Base-by-base conservation (phyloP, 1,284 basidiomycete species). In the Tylopilus sp. region DNA sequence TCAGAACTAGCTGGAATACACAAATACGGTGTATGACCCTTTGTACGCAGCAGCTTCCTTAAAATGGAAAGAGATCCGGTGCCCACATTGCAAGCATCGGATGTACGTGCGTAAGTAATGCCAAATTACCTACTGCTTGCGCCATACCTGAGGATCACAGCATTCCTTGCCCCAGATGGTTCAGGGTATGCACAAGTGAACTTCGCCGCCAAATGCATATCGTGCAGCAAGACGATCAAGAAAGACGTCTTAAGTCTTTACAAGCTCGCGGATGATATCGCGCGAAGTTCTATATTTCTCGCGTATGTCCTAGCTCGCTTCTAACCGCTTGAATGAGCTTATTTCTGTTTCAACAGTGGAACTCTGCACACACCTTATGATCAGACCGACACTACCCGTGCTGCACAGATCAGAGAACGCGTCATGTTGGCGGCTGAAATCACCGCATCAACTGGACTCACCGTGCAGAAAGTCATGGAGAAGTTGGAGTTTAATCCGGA, bases 111-210 rank as follows among this genome's bases (percentile, higher is more conserved):
- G 59, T 63, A 20, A 40, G 58, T 4, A 25, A 6, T 5, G 4
- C 15, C 9, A 5, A 5, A 7, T 42, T 15, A 15, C 10, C 13
- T 11, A n/a, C 13, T n/a, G 11, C 11, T 14, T n/a, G 19, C 8
- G 29, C 15, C 2, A 32, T 7, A 15, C 28, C 45, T 44, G 13
- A 54, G 24, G 9, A 9, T 7, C 15, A 5, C 13, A 75, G 73
- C 65, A 19, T 69, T 70, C 35, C 25, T 62, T 9, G 31, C 33
- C 17, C 35, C 31, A 11, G 6, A 24, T 7, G 43, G 45, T 26
- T 26, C 32, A 2, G 74, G 75, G 10, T 76, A 73, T 49, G 65
- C 69, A 5, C 74, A 76, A 48, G 56, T 51, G 10, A 56, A 54
- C 1, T 75, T 76, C 33, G 29, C 11, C 3, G 22, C 51, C 11